These are phyloP conservation scores for Picea mariana DNA, from an alignment of 83 land plant species.

Conservation along the genomic window DNA sequence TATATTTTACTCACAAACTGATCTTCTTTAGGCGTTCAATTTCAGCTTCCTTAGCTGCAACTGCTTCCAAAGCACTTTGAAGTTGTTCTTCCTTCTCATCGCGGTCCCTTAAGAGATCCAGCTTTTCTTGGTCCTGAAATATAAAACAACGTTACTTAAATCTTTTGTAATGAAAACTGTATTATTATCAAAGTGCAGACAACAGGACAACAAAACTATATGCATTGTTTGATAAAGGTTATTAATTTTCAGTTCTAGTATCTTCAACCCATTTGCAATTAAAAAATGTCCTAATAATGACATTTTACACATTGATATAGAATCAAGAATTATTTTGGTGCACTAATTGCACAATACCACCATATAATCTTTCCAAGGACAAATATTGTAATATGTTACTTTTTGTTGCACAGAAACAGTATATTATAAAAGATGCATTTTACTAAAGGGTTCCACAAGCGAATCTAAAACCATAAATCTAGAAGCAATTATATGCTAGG, in stretches of 20 bases:
- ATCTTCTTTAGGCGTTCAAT: constrained; percentile 2
- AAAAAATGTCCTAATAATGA: neutral
- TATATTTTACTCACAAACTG: neutral
- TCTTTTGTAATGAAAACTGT: neutral
- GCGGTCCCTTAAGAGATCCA: constrained; percentile 9
- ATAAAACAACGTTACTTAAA: neutral
- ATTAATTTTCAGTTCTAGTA: neutral
- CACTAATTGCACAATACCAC: no score
- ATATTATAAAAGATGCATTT: no score
- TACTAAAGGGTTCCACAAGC: no score
- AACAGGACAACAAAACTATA: neutral
- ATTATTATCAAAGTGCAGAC: neutral
- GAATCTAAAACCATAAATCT: no score
- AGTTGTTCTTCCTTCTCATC: constrained; percentile 17
- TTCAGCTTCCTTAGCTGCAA: constrained; percentile 18
- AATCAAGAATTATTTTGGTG: no score
- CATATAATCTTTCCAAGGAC: no score
- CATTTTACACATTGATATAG: no score
- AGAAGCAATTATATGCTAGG: no score
- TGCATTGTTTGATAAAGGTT: neutral
- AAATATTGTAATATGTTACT: no score
- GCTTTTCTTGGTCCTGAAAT: constrained; percentile 15
- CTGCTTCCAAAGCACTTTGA: constrained; percentile 7
- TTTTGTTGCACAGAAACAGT: no score
- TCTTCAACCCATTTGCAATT: neutral